phyloP scores from a whole-genome alignment of 2,329 filamentous ascomycete species.

The Nannizziopsis arthrosporioides region DNA sequence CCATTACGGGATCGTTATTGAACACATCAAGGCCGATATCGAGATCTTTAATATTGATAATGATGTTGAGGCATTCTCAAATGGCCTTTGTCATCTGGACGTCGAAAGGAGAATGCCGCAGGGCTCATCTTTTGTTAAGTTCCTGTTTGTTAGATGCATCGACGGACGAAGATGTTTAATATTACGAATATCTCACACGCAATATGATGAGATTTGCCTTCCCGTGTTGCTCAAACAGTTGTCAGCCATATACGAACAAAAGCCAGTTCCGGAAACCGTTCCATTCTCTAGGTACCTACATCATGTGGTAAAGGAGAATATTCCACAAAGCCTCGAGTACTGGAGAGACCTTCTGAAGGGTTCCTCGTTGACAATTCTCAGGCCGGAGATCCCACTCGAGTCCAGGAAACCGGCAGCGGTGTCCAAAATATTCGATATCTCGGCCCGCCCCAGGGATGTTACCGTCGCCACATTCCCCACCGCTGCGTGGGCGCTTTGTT shows the following conservation, averaged over 20 bases:
- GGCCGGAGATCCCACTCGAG: slow-evolving; percentile 6
- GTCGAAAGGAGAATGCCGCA: slow-evolving; percentile 41
- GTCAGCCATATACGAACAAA: slow-evolving; percentile 35
- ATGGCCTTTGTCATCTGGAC: slow-evolving; percentile 40
- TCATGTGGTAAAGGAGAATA: slow-evolving; percentile 20
- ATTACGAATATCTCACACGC: slow-evolving; percentile 50
- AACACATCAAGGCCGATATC: slow-evolving; percentile 37
- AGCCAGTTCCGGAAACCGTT: slow-evolving; percentile 19
- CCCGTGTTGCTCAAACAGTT: slow-evolving; percentile 46
- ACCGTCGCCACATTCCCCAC: slow-evolving; percentile 50
- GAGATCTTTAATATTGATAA: slow-evolving; percentile 38
- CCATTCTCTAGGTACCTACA: slow-evolving; percentile 31
- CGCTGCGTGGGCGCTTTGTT: slow-evolving; percentile 48
- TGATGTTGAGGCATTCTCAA: slow-evolving; percentile 36
- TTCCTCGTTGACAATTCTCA: slow-evolving; percentile 31
- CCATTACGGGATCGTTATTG: slow-evolving; percentile 43
- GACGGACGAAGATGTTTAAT: slow-evolving; percentile 32
- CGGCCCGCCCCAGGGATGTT: slow-evolving; percentile 39
- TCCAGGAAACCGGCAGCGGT: slow-evolving; percentile 9
- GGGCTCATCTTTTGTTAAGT: slow-evolving; percentile 46
- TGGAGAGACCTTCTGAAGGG: slow-evolving; percentile 45
- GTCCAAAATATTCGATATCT: slow-evolving; percentile 32
- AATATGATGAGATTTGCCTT: slow-evolving; percentile 53
- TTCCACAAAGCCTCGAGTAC: slow-evolving; percentile 39
- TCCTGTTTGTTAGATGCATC: slow-evolving; percentile 35